Evolutionary conservation across 192 early-diverging fungal species (phyloP).

Genomic region (Phlyctochytrium arcticum): DNA sequence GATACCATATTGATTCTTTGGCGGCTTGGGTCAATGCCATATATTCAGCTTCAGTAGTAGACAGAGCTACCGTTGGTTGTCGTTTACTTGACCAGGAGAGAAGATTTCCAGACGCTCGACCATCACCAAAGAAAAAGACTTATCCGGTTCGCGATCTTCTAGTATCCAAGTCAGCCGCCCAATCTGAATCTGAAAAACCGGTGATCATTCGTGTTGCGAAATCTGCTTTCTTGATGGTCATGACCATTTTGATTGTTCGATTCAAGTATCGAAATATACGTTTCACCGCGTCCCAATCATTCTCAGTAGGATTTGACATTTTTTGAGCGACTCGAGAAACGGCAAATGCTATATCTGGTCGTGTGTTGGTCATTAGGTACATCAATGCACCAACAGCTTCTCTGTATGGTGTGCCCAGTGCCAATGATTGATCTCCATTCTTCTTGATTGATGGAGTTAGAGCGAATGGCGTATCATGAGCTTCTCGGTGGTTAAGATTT

Average conservation of each 20-base stretch:
- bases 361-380: neutral
- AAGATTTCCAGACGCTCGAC: too few species aligned
- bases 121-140: too few species aligned
- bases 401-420: too few species aligned
- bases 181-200: slow-evolving; percentile 38
- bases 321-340: neutral
- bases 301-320: neutral
- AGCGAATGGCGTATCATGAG: too few species aligned
- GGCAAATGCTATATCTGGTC: neutral
- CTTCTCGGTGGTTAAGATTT: too few species aligned
- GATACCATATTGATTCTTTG: slow-evolving; percentile 9
- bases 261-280: slow-evolving; percentile 27
- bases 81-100: slow-evolving; percentile 9
- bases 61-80: slow-evolving; percentile 18
- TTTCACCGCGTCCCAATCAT: slow-evolving; percentile 5
- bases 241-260: too few species aligned
- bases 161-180: slow-evolving; percentile 24
- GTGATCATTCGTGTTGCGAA: too few species aligned
- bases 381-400: too few species aligned
- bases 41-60: too few species aligned
- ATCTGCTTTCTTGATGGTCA: too few species aligned
- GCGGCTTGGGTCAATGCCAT: neutral
- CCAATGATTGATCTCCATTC: too few species aligned
- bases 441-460: too few species aligned
- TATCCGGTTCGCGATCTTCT: slow-evolving; percentile 28